Evolutionary conservation across 768 basidiomycete genomes (phyloP).

Genomic region (Kwoniella dejecticola): DNA sequence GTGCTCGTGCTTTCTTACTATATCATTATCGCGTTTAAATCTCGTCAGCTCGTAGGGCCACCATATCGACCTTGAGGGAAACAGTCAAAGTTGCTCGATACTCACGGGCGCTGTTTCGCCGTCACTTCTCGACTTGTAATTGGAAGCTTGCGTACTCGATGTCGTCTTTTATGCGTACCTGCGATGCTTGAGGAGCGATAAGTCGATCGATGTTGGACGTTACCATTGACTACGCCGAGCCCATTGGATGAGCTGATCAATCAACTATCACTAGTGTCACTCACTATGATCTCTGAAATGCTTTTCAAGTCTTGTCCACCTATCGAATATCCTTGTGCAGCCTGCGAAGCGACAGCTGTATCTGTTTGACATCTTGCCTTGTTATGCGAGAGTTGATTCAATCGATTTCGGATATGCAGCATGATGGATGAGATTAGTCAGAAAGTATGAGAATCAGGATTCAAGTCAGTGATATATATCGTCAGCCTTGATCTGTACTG

Average conservation of each 20-base stretch:
- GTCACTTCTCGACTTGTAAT: neutral
- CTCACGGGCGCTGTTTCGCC: conserved; percentile 12
- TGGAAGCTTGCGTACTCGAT: neutral
- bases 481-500: too few relatives aligned
- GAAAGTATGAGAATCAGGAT: too few relatives aligned
- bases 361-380: conserved; percentile 5
- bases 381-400: too few relatives aligned
- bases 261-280: neutral
- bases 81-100: too few relatives aligned
- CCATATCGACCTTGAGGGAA: too few relatives aligned
- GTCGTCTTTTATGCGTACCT: neutral
- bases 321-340: conserved; percentile 4
- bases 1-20: too few relatives aligned
- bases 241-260: neutral
- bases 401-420: neutral
- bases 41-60: conserved; percentile 11
- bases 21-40: neutral
- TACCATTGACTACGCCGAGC: neutral
- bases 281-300: conserved; percentile 12
- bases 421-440: neutral
- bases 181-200: neutral
- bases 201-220: neutral
- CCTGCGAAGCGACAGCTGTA: neutral
- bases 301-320: conserved; percentile 9
- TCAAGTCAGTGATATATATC: too few relatives aligned